Percentiles rank a stretch among this genome's conserved stretches.
phyloP scores from a whole-genome alignment of 345 rosid genomes.

The Mercurialis annua region DNA sequence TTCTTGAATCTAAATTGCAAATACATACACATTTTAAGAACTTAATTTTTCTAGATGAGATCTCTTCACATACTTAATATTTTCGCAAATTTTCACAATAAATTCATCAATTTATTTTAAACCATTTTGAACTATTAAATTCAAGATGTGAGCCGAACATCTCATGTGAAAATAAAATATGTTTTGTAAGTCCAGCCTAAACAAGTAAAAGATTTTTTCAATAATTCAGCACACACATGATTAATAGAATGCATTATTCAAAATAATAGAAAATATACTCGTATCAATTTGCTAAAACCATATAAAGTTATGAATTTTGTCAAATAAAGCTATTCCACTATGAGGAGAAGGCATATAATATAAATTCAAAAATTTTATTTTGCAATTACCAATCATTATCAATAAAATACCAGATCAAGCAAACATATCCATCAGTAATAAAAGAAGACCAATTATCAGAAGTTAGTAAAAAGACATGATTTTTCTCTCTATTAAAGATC shows the following conservation, averaged over 20 bases:
- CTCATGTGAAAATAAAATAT: background rate
- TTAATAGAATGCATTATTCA: background rate
- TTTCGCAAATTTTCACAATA: background rate
- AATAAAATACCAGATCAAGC: background rate
- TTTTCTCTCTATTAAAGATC: background rate
- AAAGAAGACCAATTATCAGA: background rate
- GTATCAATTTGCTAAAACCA: background rate
- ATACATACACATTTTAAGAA: background rate
- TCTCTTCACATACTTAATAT: background rate
- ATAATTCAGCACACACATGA: background rate
- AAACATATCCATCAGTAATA: background rate
- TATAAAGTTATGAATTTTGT: background rate
- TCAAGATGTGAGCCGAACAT: background rate
- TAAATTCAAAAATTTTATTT: background rate
- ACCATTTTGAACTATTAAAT: background rate
- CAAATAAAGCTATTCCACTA: background rate
- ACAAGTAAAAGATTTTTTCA: background rate
- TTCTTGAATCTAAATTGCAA: background rate
- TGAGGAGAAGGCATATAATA: background rate
- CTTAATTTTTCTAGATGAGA: background rate
- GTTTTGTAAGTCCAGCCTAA: background rate
- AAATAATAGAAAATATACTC: background rate
- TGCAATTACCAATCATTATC: background rate
- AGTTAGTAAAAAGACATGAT: background rate
- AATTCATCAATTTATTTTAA: background rate